Evolutionary conservation across 2,329 filamentous ascomycete genomes (phyloP).

Genomic region (Fusarium sp.): DNA sequence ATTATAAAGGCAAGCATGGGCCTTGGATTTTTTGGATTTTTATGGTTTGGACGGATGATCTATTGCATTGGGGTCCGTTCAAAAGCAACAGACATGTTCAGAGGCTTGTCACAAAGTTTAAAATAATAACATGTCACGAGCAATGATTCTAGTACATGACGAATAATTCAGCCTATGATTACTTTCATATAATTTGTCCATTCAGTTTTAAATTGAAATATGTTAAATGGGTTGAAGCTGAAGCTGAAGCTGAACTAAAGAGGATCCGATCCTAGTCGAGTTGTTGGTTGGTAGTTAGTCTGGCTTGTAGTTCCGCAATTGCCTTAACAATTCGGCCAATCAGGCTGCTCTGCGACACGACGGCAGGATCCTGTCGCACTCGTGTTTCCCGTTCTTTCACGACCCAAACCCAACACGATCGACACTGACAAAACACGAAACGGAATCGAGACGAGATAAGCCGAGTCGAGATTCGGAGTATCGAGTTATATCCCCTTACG

Average conservation of each 20-base stretch:
- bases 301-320: conserved; percentile 35
- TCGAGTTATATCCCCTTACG: conserved; percentile 9
- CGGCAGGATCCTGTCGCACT: conserved; percentile 46
- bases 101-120: conserved; percentile 28
- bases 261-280: neutral
- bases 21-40: conserved; percentile 27
- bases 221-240: neutral
- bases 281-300: conserved; percentile 28
- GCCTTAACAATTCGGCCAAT: conserved; percentile 37
- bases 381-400: conserved; percentile 44
- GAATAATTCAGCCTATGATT: conserved; percentile 23
- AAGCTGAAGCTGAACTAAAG: conserved; percentile 3
- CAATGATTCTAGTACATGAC: conserved; percentile 32
- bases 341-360: conserved; percentile 44
- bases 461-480: neutral
- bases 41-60: conserved; percentile 24
- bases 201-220: neutral
- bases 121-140: conserved; percentile 43
- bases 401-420: conserved; percentile 35
- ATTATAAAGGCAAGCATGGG: conserved; percentile 38
- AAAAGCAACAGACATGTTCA: conserved; percentile 41
- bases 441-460: conserved; percentile 13
- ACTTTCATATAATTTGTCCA: neutral
- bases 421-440: conserved; percentile 23
- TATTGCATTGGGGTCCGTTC: conserved; percentile 31